Conservation (phyloP, 169 alveolate genomes). For the Plasmodium inui region DNA sequence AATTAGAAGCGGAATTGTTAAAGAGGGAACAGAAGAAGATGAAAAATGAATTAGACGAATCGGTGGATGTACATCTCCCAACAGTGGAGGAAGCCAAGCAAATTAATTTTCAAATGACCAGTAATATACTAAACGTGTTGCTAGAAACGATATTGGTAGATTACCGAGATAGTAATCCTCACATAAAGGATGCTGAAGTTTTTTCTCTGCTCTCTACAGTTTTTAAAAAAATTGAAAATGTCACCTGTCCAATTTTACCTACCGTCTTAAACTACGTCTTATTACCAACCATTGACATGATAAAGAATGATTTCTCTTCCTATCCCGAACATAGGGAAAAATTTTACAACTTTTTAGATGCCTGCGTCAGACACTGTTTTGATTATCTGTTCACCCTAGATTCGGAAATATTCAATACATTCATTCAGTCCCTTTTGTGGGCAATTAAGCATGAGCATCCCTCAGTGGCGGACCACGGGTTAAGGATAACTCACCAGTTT, state of each 20-base stretch:
- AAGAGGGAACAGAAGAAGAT: slow-evolving; percentile 72
- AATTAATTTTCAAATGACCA: slow-evolving; percentile 78
- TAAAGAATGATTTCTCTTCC: slow-evolving; percentile 91
- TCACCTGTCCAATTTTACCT: slow-evolving; percentile 84
- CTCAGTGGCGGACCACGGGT: slow-evolving; percentile 92
- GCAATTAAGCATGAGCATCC: slow-evolving; percentile 94
- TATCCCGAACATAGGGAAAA: slow-evolving; percentile 93
- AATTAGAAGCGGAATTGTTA: slow-evolving; percentile 55
- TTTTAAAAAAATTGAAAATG: slow-evolving; percentile 81
- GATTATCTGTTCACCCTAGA: slow-evolving; percentile 86
- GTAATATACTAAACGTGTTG: slow-evolving; percentile 76
- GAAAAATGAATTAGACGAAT: slow-evolving; percentile 64
- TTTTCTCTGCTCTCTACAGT: slow-evolving; percentile 81
- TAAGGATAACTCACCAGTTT: slow-evolving; percentile 86
- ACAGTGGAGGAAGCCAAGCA: slow-evolving; percentile 76
- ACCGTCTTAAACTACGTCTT: slow-evolving; percentile 89
- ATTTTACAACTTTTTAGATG: slow-evolving; percentile 88
- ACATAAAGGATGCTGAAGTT: slow-evolving; percentile 86
- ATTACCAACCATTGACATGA: slow-evolving; percentile 91
- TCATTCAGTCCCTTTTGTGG: slow-evolving; percentile 91
- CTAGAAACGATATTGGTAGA: slow-evolving; percentile 79
- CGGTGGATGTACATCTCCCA: slow-evolving; percentile 58
- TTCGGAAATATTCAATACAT: slow-evolving; percentile 85
- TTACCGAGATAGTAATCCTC: slow-evolving; percentile 82
- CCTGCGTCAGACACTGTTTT: slow-evolving; percentile 87